Base-by-base conservation (phyloP, 1,139 yeast species). In the Hyphopichia fennica region DNA sequence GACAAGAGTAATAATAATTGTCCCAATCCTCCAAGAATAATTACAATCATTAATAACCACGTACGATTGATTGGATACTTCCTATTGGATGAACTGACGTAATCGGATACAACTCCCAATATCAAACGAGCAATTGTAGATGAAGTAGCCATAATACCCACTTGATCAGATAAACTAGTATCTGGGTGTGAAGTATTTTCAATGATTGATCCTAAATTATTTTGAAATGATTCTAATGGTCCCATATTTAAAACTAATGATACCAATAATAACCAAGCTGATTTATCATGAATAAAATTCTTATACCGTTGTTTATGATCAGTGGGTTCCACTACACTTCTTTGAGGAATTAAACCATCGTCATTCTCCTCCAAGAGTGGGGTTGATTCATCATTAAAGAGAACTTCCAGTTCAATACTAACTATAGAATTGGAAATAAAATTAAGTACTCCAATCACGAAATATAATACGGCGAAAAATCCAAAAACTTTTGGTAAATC, bases 211-310 rank as follows among this genome's bases (percentile, higher is more conserved):
- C 95, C 96, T 72, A 93, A 76, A 56, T 91, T 88, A 45, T 91
- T 88, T 50, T 89, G 81, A 62, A 82, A 90, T 71, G 90, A 82
- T 57, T 93, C 99, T 48, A 89, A 67, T 1, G 97, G 96, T 0
- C 98, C 99, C 20, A 89, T 69, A 29, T 84, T 75, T 31, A 88
- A 65, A 25, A 90, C 72, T 45, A 90, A 75, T 8, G 91, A 78
- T 3, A 75, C 49, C 31, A 87, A 70, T 19, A 89, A 64, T 2
- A 84, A 49, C 75, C 89, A 84, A 37, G 90, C 82, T 3, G 86
- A 75, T 29, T 75, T 75, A 55, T 87, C 93, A 19, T 60, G 62
- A 37, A 87, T 59, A 51, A 91, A 87, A 8, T 52, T 56, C 14
- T 57, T 49, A 55, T 75, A 80, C 45, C 81, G 69, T 37, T 64